A percentile compares a stretch with the other conserved stretches of the same genome.
Evolutionary conservation across 2,329 filamentous ascomycete genomes (phyloP).

Genomic region (Ustulina deusta): DNA sequence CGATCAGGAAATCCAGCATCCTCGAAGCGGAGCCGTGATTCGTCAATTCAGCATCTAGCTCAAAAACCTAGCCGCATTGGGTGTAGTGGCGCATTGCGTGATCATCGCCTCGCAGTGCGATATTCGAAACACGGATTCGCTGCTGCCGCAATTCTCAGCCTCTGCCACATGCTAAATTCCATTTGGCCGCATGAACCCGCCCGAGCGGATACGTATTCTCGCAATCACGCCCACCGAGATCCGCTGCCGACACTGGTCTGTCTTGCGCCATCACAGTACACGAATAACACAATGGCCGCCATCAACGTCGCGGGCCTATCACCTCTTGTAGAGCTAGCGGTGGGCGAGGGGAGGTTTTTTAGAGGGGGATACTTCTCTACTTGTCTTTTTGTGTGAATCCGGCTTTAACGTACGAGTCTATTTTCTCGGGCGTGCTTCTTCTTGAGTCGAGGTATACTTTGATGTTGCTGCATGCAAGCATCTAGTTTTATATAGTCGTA

Average conservation of each 20-base stretch:
- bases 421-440: conserved; percentile 19
- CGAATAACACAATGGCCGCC: conserved; percentile 44
- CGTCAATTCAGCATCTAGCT: background rate
- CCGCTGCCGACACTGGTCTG: conserved; percentile 39
- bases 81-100: conserved; percentile 39
- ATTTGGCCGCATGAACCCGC: conserved; percentile 36
- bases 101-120: conserved; percentile 35
- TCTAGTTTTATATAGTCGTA: conserved; percentile 23
- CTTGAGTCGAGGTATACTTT: conserved; percentile 18
- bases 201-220: conserved; percentile 33
- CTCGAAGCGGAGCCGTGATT: conserved; percentile 16
- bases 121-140: conserved; percentile 21
- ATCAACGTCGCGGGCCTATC: conserved; percentile 43
- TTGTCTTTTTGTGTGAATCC: conserved; percentile 9
- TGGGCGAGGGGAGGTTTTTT: conserved; percentile 36
- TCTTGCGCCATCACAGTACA: conserved; percentile 39
- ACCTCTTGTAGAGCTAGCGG: conserved; percentile 45
- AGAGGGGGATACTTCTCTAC: conserved; percentile 5
- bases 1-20: conserved; percentile 14
- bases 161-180: conserved; percentile 33
- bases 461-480: conserved; percentile 21
- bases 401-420: conserved; percentile 26
- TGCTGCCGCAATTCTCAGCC: conserved; percentile 27
- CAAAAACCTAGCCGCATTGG: conserved; percentile 17
- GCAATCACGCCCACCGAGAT: conserved; percentile 34